Evolutionary conservation across 352 stramenopile genomes (phyloP).

Genomic region (Phytophthora pisi): DNA sequence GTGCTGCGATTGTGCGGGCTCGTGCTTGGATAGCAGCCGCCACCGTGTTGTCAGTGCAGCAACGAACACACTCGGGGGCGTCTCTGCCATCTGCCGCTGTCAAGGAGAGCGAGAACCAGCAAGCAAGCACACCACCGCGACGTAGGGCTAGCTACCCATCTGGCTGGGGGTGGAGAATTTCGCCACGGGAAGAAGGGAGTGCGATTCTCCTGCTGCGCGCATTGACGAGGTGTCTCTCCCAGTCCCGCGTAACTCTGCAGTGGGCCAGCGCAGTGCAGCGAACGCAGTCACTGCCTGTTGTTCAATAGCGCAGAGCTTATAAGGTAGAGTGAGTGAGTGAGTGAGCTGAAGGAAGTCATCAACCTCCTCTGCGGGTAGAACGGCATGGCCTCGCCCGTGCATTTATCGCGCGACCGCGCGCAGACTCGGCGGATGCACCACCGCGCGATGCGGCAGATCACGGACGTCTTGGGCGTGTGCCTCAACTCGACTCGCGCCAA

Average conservation of each 20-base stretch:
- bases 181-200: neutral
- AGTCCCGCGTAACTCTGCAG: conserved; percentile 6
- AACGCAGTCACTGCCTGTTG: too few relatives aligned
- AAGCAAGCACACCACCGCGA: neutral
- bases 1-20: neutral
- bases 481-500: conserved; percentile 61
- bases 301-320: too few relatives aligned
- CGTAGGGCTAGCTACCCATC: conserved; percentile 22
- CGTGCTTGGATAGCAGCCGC: neutral
- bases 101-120: conserved; percentile 5
- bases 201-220: neutral
- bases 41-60: conserved; percentile 1
- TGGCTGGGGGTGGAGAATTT: conserved; percentile 4
- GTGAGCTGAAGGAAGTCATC: too few relatives aligned
- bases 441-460: conserved; percentile 67
- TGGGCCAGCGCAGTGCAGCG: neutral
- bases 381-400: conserved; percentile 39
- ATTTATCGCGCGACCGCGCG: conserved; percentile 55
- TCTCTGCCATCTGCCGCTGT: conserved; percentile 8
- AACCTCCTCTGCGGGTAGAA: neutral
- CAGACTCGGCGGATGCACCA: conserved; percentile 65
- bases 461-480: conserved; percentile 56
- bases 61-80: neutral
- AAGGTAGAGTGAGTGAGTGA: too few relatives aligned
- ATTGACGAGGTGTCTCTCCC: conserved; percentile 16